Conservation (phyloP, 768 basidiomycete species). For the Rhodotorula paludigena region DNA sequence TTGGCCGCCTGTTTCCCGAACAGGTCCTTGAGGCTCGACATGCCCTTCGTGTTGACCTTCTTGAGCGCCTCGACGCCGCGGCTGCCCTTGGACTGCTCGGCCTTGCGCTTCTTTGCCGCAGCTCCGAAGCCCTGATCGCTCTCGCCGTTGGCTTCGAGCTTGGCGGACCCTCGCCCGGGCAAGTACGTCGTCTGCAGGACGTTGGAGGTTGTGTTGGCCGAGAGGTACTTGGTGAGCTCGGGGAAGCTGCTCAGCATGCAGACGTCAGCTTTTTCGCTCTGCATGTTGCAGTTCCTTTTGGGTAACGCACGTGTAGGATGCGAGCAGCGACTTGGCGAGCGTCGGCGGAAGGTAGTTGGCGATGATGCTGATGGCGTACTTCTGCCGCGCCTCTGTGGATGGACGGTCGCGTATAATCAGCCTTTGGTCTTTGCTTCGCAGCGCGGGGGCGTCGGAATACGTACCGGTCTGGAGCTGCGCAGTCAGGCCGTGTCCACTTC, state of each 20-base stretch:
- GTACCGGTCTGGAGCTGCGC: conserved; percentile 25
- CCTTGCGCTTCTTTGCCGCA: conserved; percentile 27
- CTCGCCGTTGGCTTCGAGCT: not conserved
- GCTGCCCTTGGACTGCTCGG: conserved; percentile 22
- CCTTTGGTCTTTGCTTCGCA: not conserved
- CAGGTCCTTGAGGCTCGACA: conserved; percentile 25
- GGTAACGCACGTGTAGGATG: conserved; percentile 13
- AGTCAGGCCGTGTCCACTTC: conserved; percentile 24
- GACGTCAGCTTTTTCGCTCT: no score
- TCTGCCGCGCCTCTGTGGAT: conserved; percentile 16
- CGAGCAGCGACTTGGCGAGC: conserved; percentile 5
- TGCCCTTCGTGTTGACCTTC: conserved; percentile 39
- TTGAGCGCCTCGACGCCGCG: conserved; percentile 37
- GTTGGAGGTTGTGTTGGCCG: conserved; percentile 4
- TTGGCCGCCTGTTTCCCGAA: conserved; percentile 21
- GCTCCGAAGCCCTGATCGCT: conserved; percentile 15
- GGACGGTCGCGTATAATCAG: not conserved
- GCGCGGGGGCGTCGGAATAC: not conserved
- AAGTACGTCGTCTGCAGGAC: conserved; percentile 34
- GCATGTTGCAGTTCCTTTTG: no score
- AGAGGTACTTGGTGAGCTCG: conserved; percentile 14
- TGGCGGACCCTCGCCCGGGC: conserved; percentile 26
- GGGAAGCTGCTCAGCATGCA: conserved; percentile 21
- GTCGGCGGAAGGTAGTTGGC: conserved; percentile 28
- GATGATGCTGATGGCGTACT: conserved; percentile 21